These are phyloP conservation scores for Cercospora zeae-maydis DNA, from an alignment of 2,329 filamentous ascomycete genomes.

Conservation along the genomic window DNA sequence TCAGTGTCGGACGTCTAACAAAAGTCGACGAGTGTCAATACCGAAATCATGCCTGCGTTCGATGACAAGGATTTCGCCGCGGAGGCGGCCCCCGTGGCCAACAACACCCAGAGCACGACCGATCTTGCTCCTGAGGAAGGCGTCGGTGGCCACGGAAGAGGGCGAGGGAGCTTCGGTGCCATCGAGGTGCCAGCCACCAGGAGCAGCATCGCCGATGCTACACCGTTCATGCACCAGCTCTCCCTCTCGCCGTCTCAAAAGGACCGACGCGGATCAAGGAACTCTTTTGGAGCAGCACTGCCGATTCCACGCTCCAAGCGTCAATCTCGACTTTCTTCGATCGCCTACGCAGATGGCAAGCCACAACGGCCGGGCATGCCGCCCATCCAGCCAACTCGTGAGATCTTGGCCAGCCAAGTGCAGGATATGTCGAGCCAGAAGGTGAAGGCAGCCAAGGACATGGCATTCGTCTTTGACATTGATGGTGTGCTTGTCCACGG, in stretches of 20 bases:
- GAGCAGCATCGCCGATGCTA: slow-evolving; percentile 64
- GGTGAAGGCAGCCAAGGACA: slow-evolving; percentile 68
- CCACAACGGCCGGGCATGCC: slow-evolving; percentile 56
- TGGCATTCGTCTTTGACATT: slow-evolving; percentile 77
- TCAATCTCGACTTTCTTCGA: slow-evolving; percentile 63
- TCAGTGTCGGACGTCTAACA: not conserved
- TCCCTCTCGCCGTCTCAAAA: slow-evolving; percentile 64
- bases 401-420: slow-evolving; percentile 66
- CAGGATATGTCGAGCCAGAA: slow-evolving; percentile 65
- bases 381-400: slow-evolving; percentile 58
- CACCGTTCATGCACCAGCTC: slow-evolving; percentile 69
- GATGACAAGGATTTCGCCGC: slow-evolving; percentile 56
- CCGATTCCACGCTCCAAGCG: slow-evolving; percentile 70
- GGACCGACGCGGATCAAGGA: slow-evolving; percentile 65
- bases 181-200: slow-evolving; percentile 68
- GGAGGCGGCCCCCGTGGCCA: slow-evolving; percentile 37
- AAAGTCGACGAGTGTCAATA: slow-evolving; percentile 5
- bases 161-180: slow-evolving; percentile 40
- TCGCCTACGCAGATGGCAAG: slow-evolving; percentile 49
- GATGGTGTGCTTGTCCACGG: slow-evolving; percentile 73
- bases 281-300: slow-evolving; percentile 70
- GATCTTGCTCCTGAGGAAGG: slow-evolving; percentile 27
- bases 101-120: slow-evolving; percentile 34
- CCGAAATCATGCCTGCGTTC: slow-evolving; percentile 56
- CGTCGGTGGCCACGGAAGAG: slow-evolving; percentile 21